Evolutionary conservation across 768 basidiomycete species (phyloP).

Genomic region (Strobilomyces echinocephalus): DNA sequence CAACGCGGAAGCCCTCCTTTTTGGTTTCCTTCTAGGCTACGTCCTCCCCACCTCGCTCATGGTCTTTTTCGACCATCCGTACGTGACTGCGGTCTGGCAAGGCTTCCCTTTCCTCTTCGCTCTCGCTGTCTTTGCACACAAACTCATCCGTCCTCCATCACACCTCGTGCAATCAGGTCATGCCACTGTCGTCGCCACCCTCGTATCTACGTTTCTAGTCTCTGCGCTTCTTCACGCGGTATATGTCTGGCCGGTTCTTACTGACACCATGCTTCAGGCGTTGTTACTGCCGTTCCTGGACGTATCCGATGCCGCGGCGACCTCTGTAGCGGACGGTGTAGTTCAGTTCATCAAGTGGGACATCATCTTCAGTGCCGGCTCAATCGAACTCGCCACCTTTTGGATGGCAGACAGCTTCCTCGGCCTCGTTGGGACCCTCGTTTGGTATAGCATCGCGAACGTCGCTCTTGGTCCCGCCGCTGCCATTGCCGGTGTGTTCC

Average conservation of each 20-base stretch:
- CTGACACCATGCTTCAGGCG: slow-evolving; percentile 1
- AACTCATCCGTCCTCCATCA: slow-evolving; percentile 33
- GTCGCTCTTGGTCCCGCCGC: slow-evolving; percentile 49
- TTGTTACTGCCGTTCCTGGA: slow-evolving; percentile 15
- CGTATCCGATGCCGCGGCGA: background rate
- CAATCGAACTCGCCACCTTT: slow-evolving; percentile 41
- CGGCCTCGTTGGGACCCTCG: slow-evolving; percentile 32
- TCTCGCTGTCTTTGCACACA: slow-evolving; percentile 38
- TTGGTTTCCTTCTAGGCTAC: slow-evolving; percentile 42
- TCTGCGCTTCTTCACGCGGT: slow-evolving; percentile 26
- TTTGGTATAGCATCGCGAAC: slow-evolving; percentile 42
- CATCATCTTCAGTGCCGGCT: slow-evolving; percentile 33
- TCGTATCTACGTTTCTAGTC: slow-evolving; percentile 15
- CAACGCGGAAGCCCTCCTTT: slow-evolving; percentile 50
- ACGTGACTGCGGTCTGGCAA: slow-evolving; percentile 52
- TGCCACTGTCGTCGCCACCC: slow-evolving; percentile 16
- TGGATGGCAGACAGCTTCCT: slow-evolving; percentile 41
- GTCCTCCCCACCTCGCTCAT: slow-evolving; percentile 45
- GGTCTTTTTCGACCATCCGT: slow-evolving; percentile 38
- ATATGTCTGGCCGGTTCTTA: slow-evolving; percentile 16
- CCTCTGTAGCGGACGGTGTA: slow-evolving; percentile 9
- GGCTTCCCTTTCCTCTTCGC: slow-evolving; percentile 45
- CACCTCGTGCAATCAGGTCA: slow-evolving; percentile 17
- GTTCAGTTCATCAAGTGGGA: slow-evolving; percentile 53
- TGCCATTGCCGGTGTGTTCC: slow-evolving; percentile 41